Evolutionary conservation across 2,329 filamentous ascomycete genomes (phyloP).

Genomic region (Scedosporium dehoogii): DNA sequence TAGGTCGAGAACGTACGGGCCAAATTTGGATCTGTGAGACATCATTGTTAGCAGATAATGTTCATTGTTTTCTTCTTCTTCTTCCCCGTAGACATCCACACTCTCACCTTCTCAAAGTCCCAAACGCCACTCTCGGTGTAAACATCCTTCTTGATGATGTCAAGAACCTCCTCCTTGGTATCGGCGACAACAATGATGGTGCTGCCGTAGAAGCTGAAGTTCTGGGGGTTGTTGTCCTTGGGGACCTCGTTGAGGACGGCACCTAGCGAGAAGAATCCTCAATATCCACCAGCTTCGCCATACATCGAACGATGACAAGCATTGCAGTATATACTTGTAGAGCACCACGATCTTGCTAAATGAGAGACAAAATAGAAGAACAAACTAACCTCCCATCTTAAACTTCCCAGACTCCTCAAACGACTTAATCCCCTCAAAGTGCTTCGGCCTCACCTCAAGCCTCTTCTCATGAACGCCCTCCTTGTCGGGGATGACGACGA

Average conservation of each 20-base stretch:
- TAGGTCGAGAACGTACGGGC: conserved; percentile 23
- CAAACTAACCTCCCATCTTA: conserved; percentile 54
- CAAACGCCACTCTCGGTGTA: conserved; percentile 67
- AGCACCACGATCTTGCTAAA: neutral
- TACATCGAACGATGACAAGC: too few species aligned
- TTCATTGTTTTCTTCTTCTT: too few species aligned
- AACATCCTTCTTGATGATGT: conserved; percentile 59
- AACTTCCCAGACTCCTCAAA: conserved; percentile 43
- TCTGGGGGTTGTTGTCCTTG: conserved; percentile 44
- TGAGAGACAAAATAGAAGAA: neutral
- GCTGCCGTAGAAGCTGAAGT: conserved; percentile 64
- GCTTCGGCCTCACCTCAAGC: conserved; percentile 47
- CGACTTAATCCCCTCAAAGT: conserved; percentile 47
- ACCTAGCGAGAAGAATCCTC: conserved; percentile 32
- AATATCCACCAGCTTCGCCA: neutral
- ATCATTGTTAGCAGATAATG: neutral
- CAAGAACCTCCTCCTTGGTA: conserved; percentile 58
- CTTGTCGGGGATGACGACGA: conserved; percentile 60
- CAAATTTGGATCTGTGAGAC: conserved; percentile 36
- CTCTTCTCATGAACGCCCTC: conserved; percentile 50
- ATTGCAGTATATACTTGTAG: neutral
- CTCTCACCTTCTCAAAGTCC: conserved; percentile 58
- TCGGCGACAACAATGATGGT: conserved; percentile 58
- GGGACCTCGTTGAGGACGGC: conserved; percentile 59
- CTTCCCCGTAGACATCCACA: neutral